Conservation (phyloP, 768 basidiomycete genomes). For the Agaricus blazei region DNA sequence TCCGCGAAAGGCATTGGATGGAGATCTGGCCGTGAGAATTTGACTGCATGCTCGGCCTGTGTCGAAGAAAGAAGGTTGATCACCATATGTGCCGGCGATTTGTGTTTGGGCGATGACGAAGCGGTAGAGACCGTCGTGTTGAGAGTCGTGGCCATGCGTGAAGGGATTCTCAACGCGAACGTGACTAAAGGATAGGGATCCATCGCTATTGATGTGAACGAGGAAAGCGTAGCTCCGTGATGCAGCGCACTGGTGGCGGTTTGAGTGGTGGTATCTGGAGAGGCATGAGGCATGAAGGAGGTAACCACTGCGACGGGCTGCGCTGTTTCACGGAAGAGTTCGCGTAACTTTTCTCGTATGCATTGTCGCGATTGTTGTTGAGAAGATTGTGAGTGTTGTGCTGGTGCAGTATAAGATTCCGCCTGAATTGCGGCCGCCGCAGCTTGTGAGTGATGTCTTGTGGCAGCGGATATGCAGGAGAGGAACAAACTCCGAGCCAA, state of each 20-base stretch:
- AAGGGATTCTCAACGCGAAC: conserved; percentile 87
- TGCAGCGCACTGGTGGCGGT: conserved; percentile 14
- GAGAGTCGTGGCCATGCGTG: conserved; percentile 73
- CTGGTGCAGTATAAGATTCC: not conserved
- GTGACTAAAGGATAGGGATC: conserved; percentile 84
- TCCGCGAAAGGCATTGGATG: conserved; percentile 52
- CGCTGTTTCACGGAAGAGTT: conserved; percentile 67
- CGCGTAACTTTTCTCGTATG: conserved; percentile 33
- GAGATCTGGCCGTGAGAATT: conserved; percentile 71
- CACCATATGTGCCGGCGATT: conserved; percentile 50
- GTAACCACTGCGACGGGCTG: conserved; percentile 89
- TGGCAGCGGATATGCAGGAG: not conserved
- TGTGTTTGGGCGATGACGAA: conserved; percentile 11
- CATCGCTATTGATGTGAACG: conserved; percentile 88
- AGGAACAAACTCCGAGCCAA: not conserved
- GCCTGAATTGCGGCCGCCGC: not conserved
- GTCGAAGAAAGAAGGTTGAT: conserved; percentile 74
- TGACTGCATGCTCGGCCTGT: conserved; percentile 57
- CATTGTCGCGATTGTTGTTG: conserved; percentile 8
- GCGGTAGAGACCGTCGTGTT: conserved; percentile 18
- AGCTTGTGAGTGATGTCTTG: not conserved
- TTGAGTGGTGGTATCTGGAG: not conserved
- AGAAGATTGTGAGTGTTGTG: not conserved
- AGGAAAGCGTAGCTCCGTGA: conserved; percentile 93
- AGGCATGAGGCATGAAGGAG: conserved; percentile 45